Conservation (phyloP, 2,329 filamentous ascomycete genomes). For the Fusarium sp. region DNA sequence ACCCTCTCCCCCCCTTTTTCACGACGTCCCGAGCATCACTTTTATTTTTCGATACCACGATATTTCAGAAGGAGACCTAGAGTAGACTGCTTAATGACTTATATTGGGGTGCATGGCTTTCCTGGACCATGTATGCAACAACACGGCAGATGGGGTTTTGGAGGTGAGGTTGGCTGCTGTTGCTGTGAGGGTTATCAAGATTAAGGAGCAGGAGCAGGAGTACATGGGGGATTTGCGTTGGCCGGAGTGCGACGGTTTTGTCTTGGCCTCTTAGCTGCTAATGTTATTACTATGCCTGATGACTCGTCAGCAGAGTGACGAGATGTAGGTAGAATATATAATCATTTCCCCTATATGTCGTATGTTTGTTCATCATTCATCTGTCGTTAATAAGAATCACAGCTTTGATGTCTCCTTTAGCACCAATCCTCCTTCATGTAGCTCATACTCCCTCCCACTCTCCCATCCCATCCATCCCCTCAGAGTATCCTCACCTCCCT, state of each 20-base stretch:
- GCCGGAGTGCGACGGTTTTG: slow-evolving; percentile 13
- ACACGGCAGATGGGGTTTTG: slow-evolving; percentile 6
- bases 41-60: slow-evolving; percentile 52
- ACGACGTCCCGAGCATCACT: slow-evolving; percentile 34
- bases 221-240: slow-evolving; percentile 17
- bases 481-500: slow-evolving; percentile 75
- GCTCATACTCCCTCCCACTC: slow-evolving; percentile 73
- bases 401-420: slow-evolving; percentile 51
- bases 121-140: neutral
- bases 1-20: neutral
- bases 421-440: slow-evolving; percentile 68
- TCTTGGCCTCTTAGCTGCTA: slow-evolving; percentile 23
- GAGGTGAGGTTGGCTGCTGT: slow-evolving; percentile 3
- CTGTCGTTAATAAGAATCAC: slow-evolving; percentile 25
- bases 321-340: slow-evolving; percentile 43
- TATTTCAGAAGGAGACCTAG: slow-evolving; percentile 44
- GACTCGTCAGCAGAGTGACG: slow-evolving; percentile 16
- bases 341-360: slow-evolving; percentile 25
- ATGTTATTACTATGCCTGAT: slow-evolving; percentile 23
- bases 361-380: neutral
- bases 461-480: slow-evolving; percentile 79
- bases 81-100: slow-evolving; percentile 49
- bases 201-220: slow-evolving; percentile 23
- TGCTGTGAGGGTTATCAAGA: slow-evolving; percentile 15
- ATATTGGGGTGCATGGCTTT: slow-evolving; percentile 35